phyloP scores from a whole-genome alignment of 2,329 filamentous ascomycete genomes.

The Conoideocrella luteorostrata region DNA sequence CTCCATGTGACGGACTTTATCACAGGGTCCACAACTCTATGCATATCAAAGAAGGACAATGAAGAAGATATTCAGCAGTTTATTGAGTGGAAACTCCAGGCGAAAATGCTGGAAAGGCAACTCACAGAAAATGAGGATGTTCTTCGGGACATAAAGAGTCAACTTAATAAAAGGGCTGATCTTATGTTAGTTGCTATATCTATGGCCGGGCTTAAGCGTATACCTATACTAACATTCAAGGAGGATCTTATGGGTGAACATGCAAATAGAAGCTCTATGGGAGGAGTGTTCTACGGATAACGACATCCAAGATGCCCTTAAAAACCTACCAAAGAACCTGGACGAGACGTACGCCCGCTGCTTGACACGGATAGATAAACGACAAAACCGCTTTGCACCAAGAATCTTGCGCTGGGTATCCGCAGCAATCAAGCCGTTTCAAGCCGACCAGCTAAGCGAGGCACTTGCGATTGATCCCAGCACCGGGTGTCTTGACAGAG shows the following conservation, averaged over 20 bases:
- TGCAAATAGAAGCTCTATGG: conserved; percentile 5
- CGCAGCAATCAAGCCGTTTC: not conserved
- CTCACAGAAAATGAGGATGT: conserved; percentile 1
- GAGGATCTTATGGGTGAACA: conserved; percentile 1
- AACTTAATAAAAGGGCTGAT: conserved; percentile 1
- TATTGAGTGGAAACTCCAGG: not conserved
- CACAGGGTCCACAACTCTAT: not conserved
- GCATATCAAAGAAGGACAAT: not conserved
- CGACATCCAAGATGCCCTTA: not conserved
- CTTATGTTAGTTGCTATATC: not conserved
- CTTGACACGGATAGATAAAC: not conserved
- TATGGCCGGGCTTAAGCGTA: not conserved
- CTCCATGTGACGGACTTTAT: not conserved
- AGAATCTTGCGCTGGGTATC: not conserved
- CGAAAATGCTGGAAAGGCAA: not conserved
- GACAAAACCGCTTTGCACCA: not conserved
- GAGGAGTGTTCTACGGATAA: conserved; percentile 1
- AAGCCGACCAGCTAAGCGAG: not conserved
- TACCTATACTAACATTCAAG: not conserved
- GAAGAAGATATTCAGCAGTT: not conserved
- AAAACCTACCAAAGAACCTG: not conserved
- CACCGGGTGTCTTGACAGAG: not conserved
- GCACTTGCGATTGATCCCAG: not conserved
- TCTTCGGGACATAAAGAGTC: not conserved
- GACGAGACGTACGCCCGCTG: conserved; percentile 2